Evolutionary conservation across 2,329 filamentous ascomycete species (phyloP), one percentile per base, ranked within the genome.

Genomic region (Aspergillus candidus): DNA sequence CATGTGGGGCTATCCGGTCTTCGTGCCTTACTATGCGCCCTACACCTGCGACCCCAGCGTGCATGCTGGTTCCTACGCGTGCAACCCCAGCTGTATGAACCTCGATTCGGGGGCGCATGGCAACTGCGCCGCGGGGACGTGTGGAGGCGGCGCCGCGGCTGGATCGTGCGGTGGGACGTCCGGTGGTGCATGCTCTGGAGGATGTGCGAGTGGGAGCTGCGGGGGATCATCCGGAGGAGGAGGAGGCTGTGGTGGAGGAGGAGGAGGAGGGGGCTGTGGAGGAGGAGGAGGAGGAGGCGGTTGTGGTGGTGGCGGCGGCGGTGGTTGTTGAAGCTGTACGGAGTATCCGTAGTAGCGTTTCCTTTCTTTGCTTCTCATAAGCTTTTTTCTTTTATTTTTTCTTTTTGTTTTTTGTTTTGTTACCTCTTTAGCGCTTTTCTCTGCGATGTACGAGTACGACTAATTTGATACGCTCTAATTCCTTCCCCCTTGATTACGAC

Each of bases 121-220:
- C 0, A 72, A 71, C 46, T 79, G 76, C 52, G 70, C 64, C 32
- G 63, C 65, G 2, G 74, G 76, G 5, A 66, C 66, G 2, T 67
- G 66, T 46, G 63, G 62, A 11, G 65, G 59, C 22, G 72, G 67
- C 1, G 70, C 68, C 8, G 73, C 72, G 47, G 68, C 69, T 12
- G 69, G 65, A 14, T 58, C 66, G 30, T 72, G 68, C 43, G 64
- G 63, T 41, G 66, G 65, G 35, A 65, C 67, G 4, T 27, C 22
- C 5, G 66, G 67, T 46, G 58, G 56, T n/a, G 47, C 48, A 14
- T 54, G 54, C 13, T 52, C 54, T 32, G 53, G 58, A 3, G 78
- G 75, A 33, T 60, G 57, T 18, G 49, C 50, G 12, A 59, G 56
- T 30, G 60, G 53, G 18, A 71, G 71, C 1, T 66, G 62, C 0